A percentile compares a stretch with the other conserved stretches of the same genome.
Conservation (phyloP, 306 rosid species). For the Acacia crassicarpa region DNA sequence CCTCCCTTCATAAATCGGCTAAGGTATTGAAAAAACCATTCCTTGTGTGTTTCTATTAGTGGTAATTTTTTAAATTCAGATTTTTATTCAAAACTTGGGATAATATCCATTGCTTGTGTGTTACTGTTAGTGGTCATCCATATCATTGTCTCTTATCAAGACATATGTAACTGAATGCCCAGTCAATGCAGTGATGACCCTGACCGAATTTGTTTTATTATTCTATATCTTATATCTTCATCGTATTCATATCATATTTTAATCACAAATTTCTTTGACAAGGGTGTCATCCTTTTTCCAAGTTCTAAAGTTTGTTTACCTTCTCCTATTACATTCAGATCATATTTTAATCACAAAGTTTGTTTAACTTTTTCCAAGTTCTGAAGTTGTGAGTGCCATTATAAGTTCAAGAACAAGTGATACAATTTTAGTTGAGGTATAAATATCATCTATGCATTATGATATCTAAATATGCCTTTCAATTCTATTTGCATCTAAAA, state of each 20-base stretch:
- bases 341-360: too few species aligned
- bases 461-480: neutral
- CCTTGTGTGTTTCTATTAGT: neutral
- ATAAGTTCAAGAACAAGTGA: too few species aligned
- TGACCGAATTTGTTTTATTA: constrained; percentile 45
- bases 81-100: constrained; percentile 4
- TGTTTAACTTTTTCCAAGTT: too few species aligned
- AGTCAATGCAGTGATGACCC: constrained; percentile 55
- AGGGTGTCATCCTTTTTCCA: neutral
- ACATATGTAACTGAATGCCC: constrained; percentile 29
- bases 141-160: constrained; percentile 85
- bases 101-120: neutral
- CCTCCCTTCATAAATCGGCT: constrained; percentile 88
- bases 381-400: too few species aligned
- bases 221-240: constrained; percentile 11
- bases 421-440: constrained; percentile 68
- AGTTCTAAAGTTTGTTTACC: neutral
- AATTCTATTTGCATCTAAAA: constrained; percentile 20
- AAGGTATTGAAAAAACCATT: constrained; percentile 43
- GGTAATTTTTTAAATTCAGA: neutral
- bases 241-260: constrained; percentile 4
- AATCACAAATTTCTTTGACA: neutral
- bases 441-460: neutral
- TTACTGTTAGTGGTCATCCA: neutral
- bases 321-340: neutral